Evolutionary conservation across 148 eudicot species (phyloP), one percentile per base, ranked within the genome.

Genomic region (Diospyros kaki): DNA sequence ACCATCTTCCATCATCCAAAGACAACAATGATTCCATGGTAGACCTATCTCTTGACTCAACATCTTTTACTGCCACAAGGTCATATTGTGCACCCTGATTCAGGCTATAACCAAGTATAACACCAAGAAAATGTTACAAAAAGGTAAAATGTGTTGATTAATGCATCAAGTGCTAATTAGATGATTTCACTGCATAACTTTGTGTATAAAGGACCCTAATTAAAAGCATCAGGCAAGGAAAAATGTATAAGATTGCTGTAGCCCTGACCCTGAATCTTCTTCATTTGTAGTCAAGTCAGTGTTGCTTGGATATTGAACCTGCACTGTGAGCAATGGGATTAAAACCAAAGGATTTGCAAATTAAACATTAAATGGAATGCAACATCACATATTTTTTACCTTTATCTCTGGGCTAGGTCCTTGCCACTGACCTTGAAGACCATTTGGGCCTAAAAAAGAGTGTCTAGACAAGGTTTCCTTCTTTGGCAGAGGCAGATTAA

Each of bases 401-500:
- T 94, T 94, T 50, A 87, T 77, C 77, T 88, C 93, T 43, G 91
- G 69, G 70, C 75, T 92, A 54, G 97, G 98, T 40, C 86, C 92
- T 72, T 65, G 87, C 98, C 96, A 95, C 74, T 89, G 93, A 69
- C 88, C 82, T 62, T 84, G 89, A 76, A 95, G 91, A 68, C 98
- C 97, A 87, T 82, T 90, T 61, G 91, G 96, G 64, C 98, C 98
- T 75, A 95, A 80, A 69, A 95, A 80, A 6, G 97, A 89, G 85
- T 95, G 98, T 75, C 98, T 85, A n/a, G 98, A 90, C 82, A 95
- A 82, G 11, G 98, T 95, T 84, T 92, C 98, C 80, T 90, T 85
- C 80, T 91, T 95, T 65, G 98, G 94, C 78, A 86, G 85, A 79
- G 97, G 90, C 69, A 92, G 75, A 53, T 79, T 78, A 58, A 92